A percentile compares a stretch with the other conserved stretches of the same genome.
These are phyloP conservation scores for Magnaporthiopsis incrustans DNA, from an alignment of 2,329 filamentous ascomycete genomes.

Conservation along the genomic window DNA sequence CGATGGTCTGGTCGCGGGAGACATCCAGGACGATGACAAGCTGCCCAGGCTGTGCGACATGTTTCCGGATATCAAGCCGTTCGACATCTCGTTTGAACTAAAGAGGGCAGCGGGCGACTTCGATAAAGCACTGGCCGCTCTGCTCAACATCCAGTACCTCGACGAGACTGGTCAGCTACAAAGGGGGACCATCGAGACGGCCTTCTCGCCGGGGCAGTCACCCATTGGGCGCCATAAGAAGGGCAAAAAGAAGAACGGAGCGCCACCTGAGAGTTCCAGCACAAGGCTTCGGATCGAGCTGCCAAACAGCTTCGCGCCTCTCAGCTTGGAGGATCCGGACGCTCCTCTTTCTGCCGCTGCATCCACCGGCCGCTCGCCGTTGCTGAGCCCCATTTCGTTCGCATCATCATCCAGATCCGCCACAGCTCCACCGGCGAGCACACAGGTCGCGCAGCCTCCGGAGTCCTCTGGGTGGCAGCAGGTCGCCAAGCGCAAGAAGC, in stretches of 20 bases:
- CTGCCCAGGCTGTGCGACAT: slow-evolving; percentile 55
- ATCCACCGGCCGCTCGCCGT: background rate
- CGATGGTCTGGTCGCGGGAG: background rate
- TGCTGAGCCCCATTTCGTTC: background rate
- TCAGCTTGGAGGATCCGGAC: slow-evolving; percentile 19
- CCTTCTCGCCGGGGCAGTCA: slow-evolving; percentile 49
- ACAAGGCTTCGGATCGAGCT: slow-evolving; percentile 27
- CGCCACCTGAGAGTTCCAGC: slow-evolving; percentile 25
- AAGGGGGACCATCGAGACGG: slow-evolving; percentile 72
- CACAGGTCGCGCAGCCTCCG: background rate
- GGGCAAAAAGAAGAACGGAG: slow-evolving; percentile 20
- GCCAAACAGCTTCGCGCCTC: slow-evolving; percentile 29
- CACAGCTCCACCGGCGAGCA: background rate
- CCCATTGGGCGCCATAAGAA: slow-evolving; percentile 18
- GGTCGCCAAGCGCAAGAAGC: slow-evolving; percentile 2
- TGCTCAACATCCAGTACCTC: slow-evolving; percentile 73
- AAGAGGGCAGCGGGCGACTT: slow-evolving; percentile 61
- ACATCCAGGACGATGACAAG: slow-evolving; percentile 49
- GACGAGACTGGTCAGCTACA: slow-evolving; percentile 54
- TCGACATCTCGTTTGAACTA: slow-evolving; percentile 59
- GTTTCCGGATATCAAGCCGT: slow-evolving; percentile 60
- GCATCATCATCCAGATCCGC: background rate
- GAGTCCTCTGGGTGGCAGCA: slow-evolving; percentile 3
- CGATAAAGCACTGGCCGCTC: slow-evolving; percentile 64
- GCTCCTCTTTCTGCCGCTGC: background rate